These are phyloP conservation scores for Toxicodendron radicans DNA, from an alignment of 345 rosid genomes.

Conservation along the genomic window DNA sequence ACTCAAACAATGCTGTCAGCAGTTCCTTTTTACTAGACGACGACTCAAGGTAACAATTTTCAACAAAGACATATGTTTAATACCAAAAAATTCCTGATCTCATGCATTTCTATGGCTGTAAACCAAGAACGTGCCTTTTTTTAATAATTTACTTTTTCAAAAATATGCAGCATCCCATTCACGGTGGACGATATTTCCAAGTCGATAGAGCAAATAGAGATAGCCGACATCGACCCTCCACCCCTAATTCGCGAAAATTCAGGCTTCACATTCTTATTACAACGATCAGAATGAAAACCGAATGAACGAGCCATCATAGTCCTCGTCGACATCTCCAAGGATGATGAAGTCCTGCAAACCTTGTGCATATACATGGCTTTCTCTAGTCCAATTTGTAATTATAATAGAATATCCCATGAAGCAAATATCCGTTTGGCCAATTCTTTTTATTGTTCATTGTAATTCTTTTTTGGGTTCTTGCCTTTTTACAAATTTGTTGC, in stretches of 20 bases:
- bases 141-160: not conserved
- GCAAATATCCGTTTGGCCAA: not conserved
- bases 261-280: slow-evolving; percentile 76
- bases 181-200: slow-evolving; percentile 81
- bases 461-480: slow-evolving; percentile 1
- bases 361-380: slow-evolving; percentile 17
- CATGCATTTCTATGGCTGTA: not conserved
- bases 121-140: not conserved
- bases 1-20: slow-evolving; percentile 61
- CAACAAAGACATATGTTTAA: not conserved
- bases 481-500: not conserved
- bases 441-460: slow-evolving; percentile 11
- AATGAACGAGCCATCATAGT: not conserved
- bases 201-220: slow-evolving; percentile 66
- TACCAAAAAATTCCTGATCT: not conserved
- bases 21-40: slow-evolving; percentile 87
- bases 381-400: slow-evolving; percentile 13
- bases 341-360: slow-evolving; percentile 10
- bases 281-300: slow-evolving; percentile 55
- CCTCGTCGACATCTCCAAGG: not conserved
- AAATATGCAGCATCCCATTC: slow-evolving; percentile 81
- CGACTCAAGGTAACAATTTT: slow-evolving; percentile 67
- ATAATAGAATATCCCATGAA: not conserved
- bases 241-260: slow-evolving; percentile 80
- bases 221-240: slow-evolving; percentile 82